These are phyloP conservation scores for Malassezia sp. DNA, from an alignment of 1,284 basidiomycete genomes.

Conservation along the genomic window DNA sequence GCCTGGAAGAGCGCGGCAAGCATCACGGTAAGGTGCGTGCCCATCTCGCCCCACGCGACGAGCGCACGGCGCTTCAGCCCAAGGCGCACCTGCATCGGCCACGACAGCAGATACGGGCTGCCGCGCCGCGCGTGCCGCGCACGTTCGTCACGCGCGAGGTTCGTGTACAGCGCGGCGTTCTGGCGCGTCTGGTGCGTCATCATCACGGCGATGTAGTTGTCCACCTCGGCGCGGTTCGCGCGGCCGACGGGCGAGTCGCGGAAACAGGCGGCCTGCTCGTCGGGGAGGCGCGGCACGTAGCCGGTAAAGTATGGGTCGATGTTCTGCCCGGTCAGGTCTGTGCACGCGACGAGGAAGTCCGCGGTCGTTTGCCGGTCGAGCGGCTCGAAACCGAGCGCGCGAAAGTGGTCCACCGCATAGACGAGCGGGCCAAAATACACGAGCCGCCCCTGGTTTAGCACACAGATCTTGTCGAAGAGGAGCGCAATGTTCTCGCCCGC, in stretches of 20 bases:
- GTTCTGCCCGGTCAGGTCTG: conserved; percentile 64
- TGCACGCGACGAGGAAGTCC: conserved; percentile 48
- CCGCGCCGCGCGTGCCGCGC: conserved; percentile 11
- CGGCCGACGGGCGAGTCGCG: conserved; percentile 19
- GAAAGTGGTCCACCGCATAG: conserved; percentile 63
- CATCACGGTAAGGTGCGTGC: conserved; percentile 37
- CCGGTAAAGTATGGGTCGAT: conserved; percentile 19
- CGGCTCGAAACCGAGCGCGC: conserved; percentile 59
- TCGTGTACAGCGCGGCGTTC: conserved; percentile 9
- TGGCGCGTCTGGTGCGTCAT: conserved; percentile 16
- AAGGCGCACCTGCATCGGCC: conserved; percentile 65
- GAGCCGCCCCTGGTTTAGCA: conserved; percentile 67
- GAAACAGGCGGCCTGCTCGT: conserved; percentile 22
- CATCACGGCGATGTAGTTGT: conserved; percentile 21
- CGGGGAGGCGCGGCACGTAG: conserved; percentile 21
- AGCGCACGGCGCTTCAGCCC: conserved; percentile 51
- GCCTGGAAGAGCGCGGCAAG: conserved; percentile 48
- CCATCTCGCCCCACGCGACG: conserved; percentile 56
- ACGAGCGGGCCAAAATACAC: conserved; percentile 66
- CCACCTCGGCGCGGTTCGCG: conserved; percentile 43
- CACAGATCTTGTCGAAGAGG: conserved; percentile 40
- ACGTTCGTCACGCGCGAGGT: conserved; percentile 11
- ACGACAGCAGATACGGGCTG: conserved; percentile 54
- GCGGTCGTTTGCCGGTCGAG: conserved; percentile 59
- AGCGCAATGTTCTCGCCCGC: conserved; percentile 55